Evolutionary conservation across 148 eudicot genomes (phyloP).

Genomic region (Rheum nobile): DNA sequence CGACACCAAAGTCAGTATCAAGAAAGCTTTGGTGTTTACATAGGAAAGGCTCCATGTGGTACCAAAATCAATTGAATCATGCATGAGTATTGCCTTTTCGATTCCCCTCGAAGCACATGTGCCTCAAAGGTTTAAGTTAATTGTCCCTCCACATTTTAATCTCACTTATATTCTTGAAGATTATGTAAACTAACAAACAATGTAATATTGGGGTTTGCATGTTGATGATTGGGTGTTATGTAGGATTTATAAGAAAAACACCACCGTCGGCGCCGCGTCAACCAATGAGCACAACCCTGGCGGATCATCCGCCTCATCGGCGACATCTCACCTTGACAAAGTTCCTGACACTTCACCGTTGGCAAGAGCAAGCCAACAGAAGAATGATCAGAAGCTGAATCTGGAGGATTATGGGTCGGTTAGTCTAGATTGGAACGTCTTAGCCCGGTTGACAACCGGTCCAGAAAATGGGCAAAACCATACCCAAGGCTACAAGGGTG

Average conservation of each 20-base stretch:
- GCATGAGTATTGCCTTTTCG: conserved; percentile 72
- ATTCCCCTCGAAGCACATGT: conserved; percentile 14
- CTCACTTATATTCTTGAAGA: no score
- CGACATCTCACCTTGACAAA: conserved; percentile 48
- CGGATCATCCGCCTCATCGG: conserved; percentile 27
- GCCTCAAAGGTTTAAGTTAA: background rate
- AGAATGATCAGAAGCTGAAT: background rate
- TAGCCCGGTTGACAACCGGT: conserved; percentile 28
- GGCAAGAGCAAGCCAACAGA: background rate
- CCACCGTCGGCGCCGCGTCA: conserved; percentile 19
- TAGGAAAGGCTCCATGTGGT: conserved; percentile 77
- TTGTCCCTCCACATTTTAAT: background rate
- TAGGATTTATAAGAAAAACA: conserved; percentile 55
- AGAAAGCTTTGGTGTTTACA: conserved; percentile 74
- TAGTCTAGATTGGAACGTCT: conserved; percentile 42
- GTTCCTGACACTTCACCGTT: conserved; percentile 17
- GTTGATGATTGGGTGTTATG: conserved; percentile 72
- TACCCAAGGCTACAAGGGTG: background rate
- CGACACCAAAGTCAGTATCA: conserved; percentile 55
- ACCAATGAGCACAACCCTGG: conserved; percentile 34
- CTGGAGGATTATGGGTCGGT: conserved; percentile 32
- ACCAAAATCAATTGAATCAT: conserved; percentile 81
- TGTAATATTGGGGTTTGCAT: conserved; percentile 13
- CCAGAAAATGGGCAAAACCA: conserved; percentile 21
- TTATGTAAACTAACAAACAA: no score